phyloP scores from a whole-genome alignment of 2,329 filamentous ascomycete genomes.

The Bipolaris bicolor region DNA sequence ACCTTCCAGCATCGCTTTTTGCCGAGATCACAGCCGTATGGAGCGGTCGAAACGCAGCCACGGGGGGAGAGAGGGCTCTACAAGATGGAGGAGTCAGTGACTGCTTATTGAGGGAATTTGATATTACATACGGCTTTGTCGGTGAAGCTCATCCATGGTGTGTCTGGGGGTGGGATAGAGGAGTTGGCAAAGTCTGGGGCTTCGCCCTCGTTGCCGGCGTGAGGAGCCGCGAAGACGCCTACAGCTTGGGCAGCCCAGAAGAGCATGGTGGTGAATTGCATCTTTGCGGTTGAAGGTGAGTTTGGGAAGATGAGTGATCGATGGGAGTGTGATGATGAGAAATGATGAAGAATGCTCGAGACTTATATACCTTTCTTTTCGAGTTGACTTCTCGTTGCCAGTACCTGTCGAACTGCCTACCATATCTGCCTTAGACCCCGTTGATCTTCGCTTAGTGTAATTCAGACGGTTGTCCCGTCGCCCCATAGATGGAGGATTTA shows the following conservation, averaged over 20 bases:
- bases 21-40: neutral
- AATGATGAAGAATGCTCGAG: neutral
- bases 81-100: neutral
- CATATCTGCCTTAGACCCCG: neutral
- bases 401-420: neutral
- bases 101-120: neutral
- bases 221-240: constrained; percentile 1
- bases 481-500: neutral
- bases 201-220: neutral
- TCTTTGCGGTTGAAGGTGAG: neutral
- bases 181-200: neutral
- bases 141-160: constrained; percentile 1
- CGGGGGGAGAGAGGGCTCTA: neutral
- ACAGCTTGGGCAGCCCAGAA: neutral
- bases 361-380: neutral
- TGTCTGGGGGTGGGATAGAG: neutral
- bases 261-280: neutral
- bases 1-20: constrained; percentile 6
- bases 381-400: neutral
- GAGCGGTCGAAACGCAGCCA: neutral
- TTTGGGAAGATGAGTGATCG: neutral
- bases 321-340: neutral
- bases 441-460: neutral
- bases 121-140: constrained; percentile 2
- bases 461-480: neutral